Evolutionary conservation across 805 yeast species (phyloP).

Genomic region (Danielozyma ontarioensis): DNA sequence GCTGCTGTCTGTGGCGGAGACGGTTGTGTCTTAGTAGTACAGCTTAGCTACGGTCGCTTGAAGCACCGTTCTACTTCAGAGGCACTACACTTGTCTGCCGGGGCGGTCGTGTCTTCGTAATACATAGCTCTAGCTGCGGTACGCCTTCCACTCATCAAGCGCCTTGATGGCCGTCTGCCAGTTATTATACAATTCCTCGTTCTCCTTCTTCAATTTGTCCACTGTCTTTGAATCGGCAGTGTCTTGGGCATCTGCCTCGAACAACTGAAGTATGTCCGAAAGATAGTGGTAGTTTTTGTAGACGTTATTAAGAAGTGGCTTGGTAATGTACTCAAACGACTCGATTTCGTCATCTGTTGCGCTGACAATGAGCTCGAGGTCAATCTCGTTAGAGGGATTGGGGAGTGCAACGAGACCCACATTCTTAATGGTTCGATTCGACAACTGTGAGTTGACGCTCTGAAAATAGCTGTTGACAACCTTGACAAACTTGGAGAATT

Average conservation of each 20-base stretch:
- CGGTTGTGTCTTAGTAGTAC: too few species aligned
- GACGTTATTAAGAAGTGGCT: constrained; percentile 30
- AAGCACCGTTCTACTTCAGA: too few species aligned
- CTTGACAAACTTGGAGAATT: constrained; percentile 27
- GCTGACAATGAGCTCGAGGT: constrained; percentile 13
- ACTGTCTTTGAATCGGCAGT: constrained; percentile 7
- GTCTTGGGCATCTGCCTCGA: constrained; percentile 2
- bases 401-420: constrained; percentile 9
- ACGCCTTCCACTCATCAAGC: too few species aligned
- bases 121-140: too few species aligned
- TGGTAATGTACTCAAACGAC: constrained; percentile 28
- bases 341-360: constrained; percentile 25
- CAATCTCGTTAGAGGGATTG: constrained; percentile 30
- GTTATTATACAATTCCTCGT: constrained; percentile 25
- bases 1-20: too few species aligned
- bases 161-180: constrained; percentile 43
- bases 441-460: constrained; percentile 21
- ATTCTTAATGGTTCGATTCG: constrained; percentile 10
- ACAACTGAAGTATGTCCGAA: constrained; percentile 7
- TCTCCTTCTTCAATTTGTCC: constrained; percentile 25
- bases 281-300: constrained; percentile 32
- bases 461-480: constrained; percentile 22
- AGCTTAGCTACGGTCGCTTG: too few species aligned
- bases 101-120: too few species aligned
- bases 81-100: too few species aligned